A percentile compares a stretch with the other conserved stretches of the same genome.
phyloP scores from a whole-genome alignment of 2,329 filamentous ascomycete genomes.

The Phialophora macrospora region DNA sequence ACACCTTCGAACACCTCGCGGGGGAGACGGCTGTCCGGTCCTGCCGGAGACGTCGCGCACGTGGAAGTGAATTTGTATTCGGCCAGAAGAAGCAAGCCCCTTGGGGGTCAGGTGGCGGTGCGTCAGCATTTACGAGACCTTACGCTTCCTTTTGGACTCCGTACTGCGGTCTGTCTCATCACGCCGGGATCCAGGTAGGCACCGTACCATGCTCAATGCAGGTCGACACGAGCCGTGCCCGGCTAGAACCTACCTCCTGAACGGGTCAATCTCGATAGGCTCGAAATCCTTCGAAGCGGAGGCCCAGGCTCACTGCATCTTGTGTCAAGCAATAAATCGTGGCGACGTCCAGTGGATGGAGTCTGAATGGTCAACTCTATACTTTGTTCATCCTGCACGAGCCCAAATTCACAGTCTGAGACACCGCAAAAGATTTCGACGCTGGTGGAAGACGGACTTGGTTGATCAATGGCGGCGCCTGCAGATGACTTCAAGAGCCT shows the following conservation, averaged over 20 bases:
- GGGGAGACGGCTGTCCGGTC: background rate
- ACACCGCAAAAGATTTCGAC: too few species aligned
- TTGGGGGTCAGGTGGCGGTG: background rate
- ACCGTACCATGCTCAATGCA: background rate
- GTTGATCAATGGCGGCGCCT: constrained; percentile 13
- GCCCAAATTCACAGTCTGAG: background rate
- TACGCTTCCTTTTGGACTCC: background rate
- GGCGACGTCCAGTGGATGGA: background rate
- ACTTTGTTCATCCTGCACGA: background rate
- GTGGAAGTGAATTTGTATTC: background rate
- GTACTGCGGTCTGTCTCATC: background rate
- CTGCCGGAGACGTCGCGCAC: background rate
- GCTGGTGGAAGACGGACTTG: background rate
- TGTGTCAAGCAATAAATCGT: background rate
- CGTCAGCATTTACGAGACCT: background rate
- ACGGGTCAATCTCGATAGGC: background rate
- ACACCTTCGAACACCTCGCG: background rate
- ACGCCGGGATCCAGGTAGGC: background rate
- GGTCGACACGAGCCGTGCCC: constrained; percentile 3
- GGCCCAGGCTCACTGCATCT: background rate
- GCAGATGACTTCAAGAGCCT: constrained; percentile 16
- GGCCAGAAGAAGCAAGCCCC: background rate
- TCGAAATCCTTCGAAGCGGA: background rate
- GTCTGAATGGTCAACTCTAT: background rate
- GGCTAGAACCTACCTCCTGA: background rate